A percentile compares a stretch with the other conserved stretches of the same genome.
These are phyloP conservation scores for Globisporangium barbulae DNA, from an alignment of 352 stramenopile species.

Conservation along the genomic window DNA sequence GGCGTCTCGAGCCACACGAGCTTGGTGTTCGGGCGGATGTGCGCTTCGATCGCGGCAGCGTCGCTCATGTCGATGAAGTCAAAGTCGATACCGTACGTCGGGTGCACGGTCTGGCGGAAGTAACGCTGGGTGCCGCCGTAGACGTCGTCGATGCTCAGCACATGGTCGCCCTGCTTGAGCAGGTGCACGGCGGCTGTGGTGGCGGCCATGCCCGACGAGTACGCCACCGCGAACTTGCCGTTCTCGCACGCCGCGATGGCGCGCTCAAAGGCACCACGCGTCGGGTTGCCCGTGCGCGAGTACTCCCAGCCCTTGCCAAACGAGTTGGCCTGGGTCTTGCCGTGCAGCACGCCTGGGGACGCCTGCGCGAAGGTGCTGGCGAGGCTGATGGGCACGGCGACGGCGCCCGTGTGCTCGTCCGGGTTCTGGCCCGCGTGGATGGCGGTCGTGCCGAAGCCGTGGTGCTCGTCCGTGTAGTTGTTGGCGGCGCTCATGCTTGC, in stretches of 20 bases:
- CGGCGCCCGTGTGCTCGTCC: constrained; percentile 72
- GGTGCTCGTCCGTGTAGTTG: constrained; percentile 74
- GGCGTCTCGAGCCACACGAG: constrained; percentile 93
- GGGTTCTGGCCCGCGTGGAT: constrained; percentile 84
- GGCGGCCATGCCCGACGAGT: constrained; percentile 90
- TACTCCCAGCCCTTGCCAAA: constrained; percentile 96
- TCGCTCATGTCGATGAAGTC: constrained; percentile 94
- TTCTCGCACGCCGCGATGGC: constrained; percentile 92
- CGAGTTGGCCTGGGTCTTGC: constrained; percentile 77
- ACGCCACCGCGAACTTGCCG: constrained; percentile 85
- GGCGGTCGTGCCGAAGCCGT: constrained; percentile 76
- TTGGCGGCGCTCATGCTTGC: constrained; percentile 41
- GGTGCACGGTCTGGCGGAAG: constrained; percentile 89
- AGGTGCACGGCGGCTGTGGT: constrained; percentile 87
- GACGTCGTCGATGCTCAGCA: constrained; percentile 94
- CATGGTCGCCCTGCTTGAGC: constrained; percentile 91
- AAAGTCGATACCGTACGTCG: constrained; percentile 91
- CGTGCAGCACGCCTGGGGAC: constrained; percentile 72
- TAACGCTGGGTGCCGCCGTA: constrained; percentile 96
- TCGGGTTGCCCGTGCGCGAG: constrained; percentile 95
- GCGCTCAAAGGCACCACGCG: constrained; percentile 91
- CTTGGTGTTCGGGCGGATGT: constrained; percentile 91
- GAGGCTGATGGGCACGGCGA: constrained; percentile 90
- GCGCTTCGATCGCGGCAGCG: constrained; percentile 65
- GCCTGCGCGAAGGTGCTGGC: constrained; percentile 89